phyloP scores from a whole-genome alignment of 495 filamentous ascomycete species.

The Talaromyces trachyspermus region DNA sequence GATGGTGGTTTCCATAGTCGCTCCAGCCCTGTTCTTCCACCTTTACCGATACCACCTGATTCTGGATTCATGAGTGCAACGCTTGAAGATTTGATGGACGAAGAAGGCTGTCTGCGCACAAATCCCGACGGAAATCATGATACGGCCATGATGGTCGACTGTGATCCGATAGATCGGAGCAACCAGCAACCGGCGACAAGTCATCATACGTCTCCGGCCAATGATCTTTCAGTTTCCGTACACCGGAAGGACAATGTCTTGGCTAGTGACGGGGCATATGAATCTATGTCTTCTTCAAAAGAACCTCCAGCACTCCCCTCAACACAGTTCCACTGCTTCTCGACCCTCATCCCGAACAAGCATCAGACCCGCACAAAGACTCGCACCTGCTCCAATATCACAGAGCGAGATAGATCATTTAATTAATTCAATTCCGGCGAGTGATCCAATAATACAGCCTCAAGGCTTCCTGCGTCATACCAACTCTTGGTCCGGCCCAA shows the following conservation, averaged over 20 bases:
- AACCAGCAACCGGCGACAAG: conserved; percentile 12
- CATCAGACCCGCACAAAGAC: conserved; percentile 28
- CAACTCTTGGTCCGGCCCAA: conserved; percentile 39
- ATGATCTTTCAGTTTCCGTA: conserved; percentile 15
- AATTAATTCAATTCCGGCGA: conserved; percentile 42
- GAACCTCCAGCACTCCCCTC: conserved; percentile 10
- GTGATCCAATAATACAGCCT: conserved; percentile 46
- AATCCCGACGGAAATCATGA: conserved; percentile 19
- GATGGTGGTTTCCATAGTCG: conserved; percentile 46
- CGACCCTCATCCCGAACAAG: conserved; percentile 34
- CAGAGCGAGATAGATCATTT: conserved; percentile 28
- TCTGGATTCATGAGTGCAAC: conserved; percentile 77
- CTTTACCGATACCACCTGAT: conserved; percentile 54
- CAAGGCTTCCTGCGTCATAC: conserved; percentile 32
- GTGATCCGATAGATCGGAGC: conserved; percentile 24
- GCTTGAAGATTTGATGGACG: conserved; percentile 51
- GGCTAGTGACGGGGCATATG: conserved; percentile 11
- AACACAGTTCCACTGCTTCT: conserved; percentile 17
- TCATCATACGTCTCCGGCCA: conserved; percentile 24
- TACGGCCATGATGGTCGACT: conserved; percentile 25
- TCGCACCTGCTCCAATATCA: conserved; percentile 34
- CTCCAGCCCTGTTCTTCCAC: conserved; percentile 69
- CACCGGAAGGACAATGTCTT: conserved; percentile 15
- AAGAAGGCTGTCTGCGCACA: conserved; percentile 36
- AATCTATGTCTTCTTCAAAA: conserved; percentile 18